Conservation (phyloP, 2,329 filamentous ascomycete species). For the Colletotrichum sublineola region DNA sequence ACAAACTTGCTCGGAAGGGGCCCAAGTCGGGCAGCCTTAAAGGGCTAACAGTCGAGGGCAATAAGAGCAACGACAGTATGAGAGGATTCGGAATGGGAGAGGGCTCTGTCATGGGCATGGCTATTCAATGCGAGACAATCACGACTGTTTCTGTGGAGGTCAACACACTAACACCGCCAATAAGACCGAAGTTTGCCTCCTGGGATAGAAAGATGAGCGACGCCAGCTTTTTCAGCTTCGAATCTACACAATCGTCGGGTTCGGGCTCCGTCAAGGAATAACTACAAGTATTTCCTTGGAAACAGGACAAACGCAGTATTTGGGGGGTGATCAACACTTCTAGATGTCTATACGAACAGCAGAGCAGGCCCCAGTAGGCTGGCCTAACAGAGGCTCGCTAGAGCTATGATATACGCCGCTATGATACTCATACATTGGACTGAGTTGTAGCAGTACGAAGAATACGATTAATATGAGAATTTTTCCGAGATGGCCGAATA, state of each 20-base stretch:
- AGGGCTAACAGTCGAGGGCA: conserved; percentile 28
- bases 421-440: not conserved
- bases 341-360: not conserved
- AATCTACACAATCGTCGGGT: not conserved
- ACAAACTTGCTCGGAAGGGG: conserved; percentile 32
- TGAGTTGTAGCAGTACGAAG: not conserved
- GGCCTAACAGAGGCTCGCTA: not conserved
- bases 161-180: not conserved
- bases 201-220: conserved; percentile 27
- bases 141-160: conserved; percentile 58
- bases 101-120: conserved; percentile 47
- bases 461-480: not conserved
- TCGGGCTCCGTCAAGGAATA: conserved; percentile 1
- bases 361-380: not conserved
- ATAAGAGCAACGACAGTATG: conserved; percentile 51
- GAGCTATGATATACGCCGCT: conserved; percentile 21
- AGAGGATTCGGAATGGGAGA: conserved; percentile 48
- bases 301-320: not conserved
- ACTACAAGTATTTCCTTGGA: not conserved
- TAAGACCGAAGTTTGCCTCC: conserved; percentile 13
- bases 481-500: not conserved
- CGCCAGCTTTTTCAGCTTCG: conserved; percentile 2
- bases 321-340: not conserved
- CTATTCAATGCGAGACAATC: conserved; percentile 60
- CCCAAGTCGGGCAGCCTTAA: conserved; percentile 13